Evolutionary conservation across 2,329 filamentous ascomycete species (phyloP), one percentile per base, ranked within the genome.

Genomic region (Cladosporium oxysporum): DNA sequence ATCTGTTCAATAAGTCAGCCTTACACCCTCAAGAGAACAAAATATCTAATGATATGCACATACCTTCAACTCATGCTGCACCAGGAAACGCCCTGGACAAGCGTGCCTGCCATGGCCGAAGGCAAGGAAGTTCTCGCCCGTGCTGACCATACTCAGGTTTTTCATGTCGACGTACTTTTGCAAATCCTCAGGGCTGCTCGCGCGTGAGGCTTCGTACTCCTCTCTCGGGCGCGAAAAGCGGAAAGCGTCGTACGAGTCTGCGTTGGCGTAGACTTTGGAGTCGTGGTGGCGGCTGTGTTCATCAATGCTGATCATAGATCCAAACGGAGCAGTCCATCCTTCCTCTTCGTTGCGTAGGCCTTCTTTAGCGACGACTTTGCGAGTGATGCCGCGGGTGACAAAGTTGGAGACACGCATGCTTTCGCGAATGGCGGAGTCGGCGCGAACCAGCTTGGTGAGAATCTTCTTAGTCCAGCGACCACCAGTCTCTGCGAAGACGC

Each of bases 31-130:
- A 10, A 23, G 7, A 14, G 5, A 8, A 18, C 3, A 16, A 16
- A 29, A 26, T 2, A 16, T 21, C 4, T 16, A 21, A 57, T 5
- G 2, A 10, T 10, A n/a, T 21, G 21, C 10, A 58, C 62, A 41
- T 41, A 65, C 62, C 62, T 65, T 65, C 44, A 79, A 67, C 68
- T 78, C 76, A 47, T 77, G 72, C 5, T 74, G 69, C 2, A 75
- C 75, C 52, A 79, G 74, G 69, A 79, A 80, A 1, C 78, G 73
- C 4, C 77, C 78, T 7, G 78, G 78, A 68, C 74, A 77, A n/a
- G 72, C 71, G 69, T 75, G 73, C 52, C 69, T 69, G 3, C 74
- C 74, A 62, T 74, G 71, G 3, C 73, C 73, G 58, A 75, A 77
- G 5, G 73, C 50, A 33, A 77, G 49, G 52, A 75, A 75, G 16